Evolutionary conservation across 2,329 filamentous ascomycete species (phyloP).

Genomic region (Fusarium sambucinum): DNA sequence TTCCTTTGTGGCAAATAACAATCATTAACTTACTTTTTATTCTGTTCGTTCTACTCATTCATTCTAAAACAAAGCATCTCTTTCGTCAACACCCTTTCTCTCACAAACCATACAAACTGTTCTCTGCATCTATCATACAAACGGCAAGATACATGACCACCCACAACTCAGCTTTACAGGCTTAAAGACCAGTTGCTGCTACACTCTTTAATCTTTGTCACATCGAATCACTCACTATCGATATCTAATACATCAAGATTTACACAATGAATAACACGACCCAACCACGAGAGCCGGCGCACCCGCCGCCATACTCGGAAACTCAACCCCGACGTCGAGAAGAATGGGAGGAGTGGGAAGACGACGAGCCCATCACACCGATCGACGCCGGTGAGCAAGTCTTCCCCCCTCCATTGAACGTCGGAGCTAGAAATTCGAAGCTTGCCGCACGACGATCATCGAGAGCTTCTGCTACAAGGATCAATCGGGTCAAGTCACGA

Average conservation of each 20-base stretch:
- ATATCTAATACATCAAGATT: slow-evolving; percentile 17
- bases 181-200: slow-evolving; percentile 22
- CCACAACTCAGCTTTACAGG: slow-evolving; percentile 21
- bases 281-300: slow-evolving; percentile 24
- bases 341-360: slow-evolving; percentile 68
- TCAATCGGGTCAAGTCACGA: slow-evolving; percentile 67
- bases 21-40: slow-evolving; percentile 14
- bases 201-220: slow-evolving; percentile 6
- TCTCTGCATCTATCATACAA: slow-evolving; percentile 16
- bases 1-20: slow-evolving; percentile 43
- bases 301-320: slow-evolving; percentile 36
- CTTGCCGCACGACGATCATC: slow-evolving; percentile 46
- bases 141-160: slow-evolving; percentile 26
- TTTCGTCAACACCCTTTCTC: slow-evolving; percentile 6
- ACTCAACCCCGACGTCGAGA: slow-evolving; percentile 49
- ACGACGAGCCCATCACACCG: slow-evolving; percentile 59
- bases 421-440: slow-evolving; percentile 29
- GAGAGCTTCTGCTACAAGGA: slow-evolving; percentile 56
- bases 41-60: slow-evolving; percentile 29
- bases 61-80: slow-evolving; percentile 21
- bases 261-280: slow-evolving; percentile 34
- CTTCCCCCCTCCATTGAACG: slow-evolving; percentile 41
- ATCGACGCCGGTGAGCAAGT: slow-evolving; percentile 56
- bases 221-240: slow-evolving; percentile 1
- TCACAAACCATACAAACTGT: slow-evolving; percentile 7